A percentile compares a stretch with the other conserved stretches of the same genome.
Evolutionary conservation across 768 basidiomycete species (phyloP).

Genomic region (Rubroboletus pulcherrimus): DNA sequence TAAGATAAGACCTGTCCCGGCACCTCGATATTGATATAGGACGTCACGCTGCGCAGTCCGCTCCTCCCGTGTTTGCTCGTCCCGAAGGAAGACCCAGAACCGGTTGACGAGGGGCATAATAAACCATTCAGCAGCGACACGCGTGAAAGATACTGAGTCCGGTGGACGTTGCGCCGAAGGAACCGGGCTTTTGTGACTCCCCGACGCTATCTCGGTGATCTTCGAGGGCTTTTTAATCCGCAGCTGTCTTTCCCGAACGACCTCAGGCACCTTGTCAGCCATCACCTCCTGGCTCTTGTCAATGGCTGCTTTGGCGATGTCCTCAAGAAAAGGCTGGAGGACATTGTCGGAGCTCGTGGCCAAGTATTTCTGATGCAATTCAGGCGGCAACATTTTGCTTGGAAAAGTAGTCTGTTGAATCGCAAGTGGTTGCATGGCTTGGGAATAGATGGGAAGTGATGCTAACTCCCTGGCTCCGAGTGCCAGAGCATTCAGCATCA

Average conservation of each 20-base stretch:
- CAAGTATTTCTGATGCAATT: conserved; percentile 68
- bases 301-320: conserved; percentile 60
- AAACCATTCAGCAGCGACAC: conserved; percentile 84
- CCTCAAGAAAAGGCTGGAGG: conserved; percentile 57
- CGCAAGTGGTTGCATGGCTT: conserved; percentile 30
- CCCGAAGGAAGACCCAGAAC: conserved; percentile 94
- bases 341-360: conserved; percentile 36
- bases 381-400: conserved; percentile 71
- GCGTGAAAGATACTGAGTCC: conserved; percentile 45
- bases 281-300: conserved; percentile 54
- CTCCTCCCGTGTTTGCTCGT: conserved; percentile 73
- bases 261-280: conserved; percentile 52
- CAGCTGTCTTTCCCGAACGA: conserved; percentile 73
- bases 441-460: conserved; percentile 35
- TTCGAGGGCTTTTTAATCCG: conserved; percentile 51
- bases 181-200: conserved; percentile 17
- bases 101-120: conserved; percentile 85
- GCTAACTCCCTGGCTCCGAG: conserved; percentile 84
- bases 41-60: conserved; percentile 56
- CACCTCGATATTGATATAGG: conserved; percentile 59
- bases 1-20: conserved; percentile 80
- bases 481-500: conserved; percentile 82
- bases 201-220: conserved; percentile 41
- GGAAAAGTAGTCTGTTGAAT: conserved; percentile 56
- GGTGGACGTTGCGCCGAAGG: conserved; percentile 5